Base-by-base conservation (phyloP, 2,329 filamentous ascomycete genomes). In the Alternaria triticimaculans region DNA sequence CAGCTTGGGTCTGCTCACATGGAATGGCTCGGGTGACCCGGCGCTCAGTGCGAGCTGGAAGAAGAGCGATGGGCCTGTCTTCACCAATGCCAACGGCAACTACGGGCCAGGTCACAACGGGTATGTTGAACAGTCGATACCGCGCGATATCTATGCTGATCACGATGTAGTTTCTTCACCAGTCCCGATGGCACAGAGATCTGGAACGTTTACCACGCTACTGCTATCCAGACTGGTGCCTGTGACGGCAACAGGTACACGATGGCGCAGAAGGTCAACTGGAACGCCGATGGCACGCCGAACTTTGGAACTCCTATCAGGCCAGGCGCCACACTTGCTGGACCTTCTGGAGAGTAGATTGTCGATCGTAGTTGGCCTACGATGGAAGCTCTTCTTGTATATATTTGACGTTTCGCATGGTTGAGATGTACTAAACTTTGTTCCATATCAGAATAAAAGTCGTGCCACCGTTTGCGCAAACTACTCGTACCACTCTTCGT, bases 181-280 rank as follows among this genome's bases (percentile, higher is more conserved):
- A 87, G 85, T 65, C 86, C 86, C 0, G 85, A 88, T 64, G 85
- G 82, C 4, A 83, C 77, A 0, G 81, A 88, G 74, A 84, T 82
- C 3, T 88, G 83, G 83, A 87, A 85, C 55, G 83, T 85, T 0
- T 88, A 86, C 73, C 86, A 88, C 66, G 86, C 86, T 1, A 87
- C 86, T 0, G 76, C 80, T 2, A 84, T 82, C 62, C 77, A 80
- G 11, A 76, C 75, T 0, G 86, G 87, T 1, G 81, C 83, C 1
- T 89, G 87, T 59, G 85, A 87, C 62, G 81, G 84, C 2, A 84
- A 80, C 5, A 75, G 87, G 43, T 88, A 87, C 64, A 85, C 87
- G 2, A 85, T 85, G 78, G 84, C 84, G 0, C 83, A 87, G 72
- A 81, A 81, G 23, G 71, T 88, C 25, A 83, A 82, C 21, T 84